phyloP scores from a whole-genome alignment of 73 alveolate genomes.

The Paramecium octaurelia region DNA sequence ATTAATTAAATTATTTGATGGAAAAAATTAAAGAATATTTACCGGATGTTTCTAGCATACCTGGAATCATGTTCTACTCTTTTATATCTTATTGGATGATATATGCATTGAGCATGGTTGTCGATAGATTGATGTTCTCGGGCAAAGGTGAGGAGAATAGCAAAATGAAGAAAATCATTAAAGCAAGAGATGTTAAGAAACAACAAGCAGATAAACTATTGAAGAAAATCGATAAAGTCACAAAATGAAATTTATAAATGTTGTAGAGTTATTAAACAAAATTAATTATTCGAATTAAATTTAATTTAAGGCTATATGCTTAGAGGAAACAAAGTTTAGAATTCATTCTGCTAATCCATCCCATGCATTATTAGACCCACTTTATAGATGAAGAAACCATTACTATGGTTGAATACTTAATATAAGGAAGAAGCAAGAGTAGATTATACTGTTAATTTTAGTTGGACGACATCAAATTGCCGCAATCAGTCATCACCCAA shows the following conservation, averaged over 20 bases:
- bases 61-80: conserved; percentile 16
- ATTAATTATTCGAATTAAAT: not conserved
- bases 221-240: not conserved
- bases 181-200: not conserved
- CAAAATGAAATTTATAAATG: not conserved
- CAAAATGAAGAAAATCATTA: not conserved
- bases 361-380: not conserved
- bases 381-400: not conserved
- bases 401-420: not conserved
- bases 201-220: not conserved
- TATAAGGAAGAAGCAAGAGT: not conserved
- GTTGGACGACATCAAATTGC: not conserved
- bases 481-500: not conserved
- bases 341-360: not conserved
- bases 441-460: not conserved
- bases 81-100: not conserved
- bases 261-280: not conserved
- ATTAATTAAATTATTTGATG: conserved; percentile 3
- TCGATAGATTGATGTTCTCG: not conserved
- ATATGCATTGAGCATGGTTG: not conserved
- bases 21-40: not conserved
- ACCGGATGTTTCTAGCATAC: not conserved
- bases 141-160: not conserved
- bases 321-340: not conserved
- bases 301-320: conserved; percentile 4